Evolutionary conservation across 352 stramenopile genomes (phyloP).

Genomic region (Globisporangium recalcitrans): DNA sequence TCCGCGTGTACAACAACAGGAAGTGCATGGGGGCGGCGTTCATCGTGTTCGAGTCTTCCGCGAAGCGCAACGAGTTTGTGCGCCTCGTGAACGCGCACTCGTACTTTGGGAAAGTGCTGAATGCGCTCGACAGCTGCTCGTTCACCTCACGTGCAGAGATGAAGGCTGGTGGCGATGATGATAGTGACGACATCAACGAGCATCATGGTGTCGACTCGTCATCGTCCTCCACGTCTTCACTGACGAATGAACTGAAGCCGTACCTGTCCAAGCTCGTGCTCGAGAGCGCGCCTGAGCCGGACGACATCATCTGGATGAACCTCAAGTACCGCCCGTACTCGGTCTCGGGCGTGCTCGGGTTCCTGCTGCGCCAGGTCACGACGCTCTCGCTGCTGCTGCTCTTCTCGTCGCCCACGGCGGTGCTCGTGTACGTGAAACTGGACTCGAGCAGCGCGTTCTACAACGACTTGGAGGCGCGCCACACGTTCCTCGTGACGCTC

Average conservation of each 20-base stretch:
- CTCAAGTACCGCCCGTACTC: conserved; percentile 56
- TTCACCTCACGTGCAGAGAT: conserved; percentile 16
- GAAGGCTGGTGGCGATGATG: conserved; percentile 3
- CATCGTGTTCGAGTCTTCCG: conserved; percentile 62
- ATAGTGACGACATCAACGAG: neutral
- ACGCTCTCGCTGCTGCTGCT: conserved; percentile 57
- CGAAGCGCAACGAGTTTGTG: conserved; percentile 56
- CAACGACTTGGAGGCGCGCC: conserved; percentile 29
- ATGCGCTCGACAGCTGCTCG: conserved; percentile 31
- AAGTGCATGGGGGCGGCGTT: conserved; percentile 65
- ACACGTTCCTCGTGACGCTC: conserved; percentile 55
- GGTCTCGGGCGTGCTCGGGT: conserved; percentile 28
- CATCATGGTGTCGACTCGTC: neutral
- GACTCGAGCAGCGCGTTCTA: conserved; percentile 66
- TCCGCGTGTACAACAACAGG: conserved; percentile 52
- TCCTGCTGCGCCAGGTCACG: conserved; percentile 38
- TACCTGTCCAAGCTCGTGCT: conserved; percentile 48
- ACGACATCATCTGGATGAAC: conserved; percentile 77
- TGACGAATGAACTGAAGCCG: conserved; percentile 28
- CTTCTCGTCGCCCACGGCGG: conserved; percentile 71
- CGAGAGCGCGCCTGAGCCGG: conserved; percentile 61
- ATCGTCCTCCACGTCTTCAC: too few relatives aligned
- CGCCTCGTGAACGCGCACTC: conserved; percentile 40
- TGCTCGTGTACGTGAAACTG: conserved; percentile 81
- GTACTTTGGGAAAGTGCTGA: conserved; percentile 31